Evolutionary conservation across 345 rosid species (phyloP).

Genomic region (Sonneratia caseolaris): DNA sequence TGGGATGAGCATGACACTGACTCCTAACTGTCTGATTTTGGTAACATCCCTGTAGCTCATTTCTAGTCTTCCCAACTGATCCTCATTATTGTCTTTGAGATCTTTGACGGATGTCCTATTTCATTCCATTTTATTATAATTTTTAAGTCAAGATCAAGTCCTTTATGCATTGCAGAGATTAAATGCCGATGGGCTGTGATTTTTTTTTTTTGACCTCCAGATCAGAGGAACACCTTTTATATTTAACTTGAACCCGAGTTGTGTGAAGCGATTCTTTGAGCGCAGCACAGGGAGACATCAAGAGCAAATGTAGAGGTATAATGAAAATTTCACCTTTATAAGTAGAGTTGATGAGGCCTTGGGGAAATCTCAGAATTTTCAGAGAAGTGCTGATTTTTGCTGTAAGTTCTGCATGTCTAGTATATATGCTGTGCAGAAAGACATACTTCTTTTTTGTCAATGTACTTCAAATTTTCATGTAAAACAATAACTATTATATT

Average conservation of each 20-base stretch:
- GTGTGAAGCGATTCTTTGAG: slow-evolving; percentile 1
- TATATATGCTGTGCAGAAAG: neutral
- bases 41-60: slow-evolving; percentile 14
- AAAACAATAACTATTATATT: neutral
- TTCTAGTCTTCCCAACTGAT: neutral
- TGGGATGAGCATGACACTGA: slow-evolving; percentile 31
- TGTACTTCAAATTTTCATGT: neutral
- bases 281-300: neutral
- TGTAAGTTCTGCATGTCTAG: too few relatives aligned
- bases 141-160: neutral
- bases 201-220: neutral
- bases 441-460: neutral
- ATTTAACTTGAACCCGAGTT: neutral
- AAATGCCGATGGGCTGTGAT: neutral
- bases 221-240: slow-evolving; percentile 3
- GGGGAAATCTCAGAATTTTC: neutral
- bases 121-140: neutral
- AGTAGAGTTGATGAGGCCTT: neutral
- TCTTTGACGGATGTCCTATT: neutral
- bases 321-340: neutral
- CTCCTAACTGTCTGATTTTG: slow-evolving; percentile 48
- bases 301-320: neutral
- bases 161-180: neutral
- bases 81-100: neutral
- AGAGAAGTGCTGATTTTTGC: neutral